Base-by-base conservation (phyloP, 176 grass and related monocot genomes). In the Elaeis guineensis region DNA sequence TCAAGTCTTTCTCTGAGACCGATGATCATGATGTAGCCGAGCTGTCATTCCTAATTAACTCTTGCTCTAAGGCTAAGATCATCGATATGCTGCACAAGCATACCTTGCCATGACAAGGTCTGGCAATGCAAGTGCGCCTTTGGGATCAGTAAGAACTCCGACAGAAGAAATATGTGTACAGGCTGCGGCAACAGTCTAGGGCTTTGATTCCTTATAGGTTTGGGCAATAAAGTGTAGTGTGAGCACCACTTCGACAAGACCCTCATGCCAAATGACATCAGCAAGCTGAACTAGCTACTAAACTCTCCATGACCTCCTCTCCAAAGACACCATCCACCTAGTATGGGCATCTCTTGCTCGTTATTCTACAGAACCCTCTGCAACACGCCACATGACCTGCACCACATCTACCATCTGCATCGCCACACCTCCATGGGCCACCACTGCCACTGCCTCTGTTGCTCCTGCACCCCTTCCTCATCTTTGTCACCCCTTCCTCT, bases 61-160 rank as follows among this genome's bases (percentile, higher is more conserved):
- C 69, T 24, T 80, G 65, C 3, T 82, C 91, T 52, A 95, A 90
- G 79, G 54, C 80, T 18, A 86, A 95, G 77, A 79, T 90, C 25
- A 83, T 95, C 21, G 86, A 95, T 80, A 87, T 95, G 91, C 77
- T 95, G 21, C 83, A 86, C 14, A 95, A 95, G 71, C 91, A 90
- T 86, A 95, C 83, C 16, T 95, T 90, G 23, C 65, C 55, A 50
- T 22, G 91, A 87, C 15, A 83, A 95, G 80, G 86, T 95, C 62
- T 75, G 77, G 18, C 91, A 95, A 67, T 74, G 83, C 49, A 70
- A 56, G 29, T 63, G 71, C 82, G 29, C 60, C 73, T 57, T 68
- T 65, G 9, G 65, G 58, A 11, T 54, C 25, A 19, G 55, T 52
- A 63, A 22, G 61, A 30, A 3, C 11, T 49, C 61, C 24, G 51